phyloP scores from a whole-genome alignment of 805 yeast species.

The Gaillardinia entomophila region DNA sequence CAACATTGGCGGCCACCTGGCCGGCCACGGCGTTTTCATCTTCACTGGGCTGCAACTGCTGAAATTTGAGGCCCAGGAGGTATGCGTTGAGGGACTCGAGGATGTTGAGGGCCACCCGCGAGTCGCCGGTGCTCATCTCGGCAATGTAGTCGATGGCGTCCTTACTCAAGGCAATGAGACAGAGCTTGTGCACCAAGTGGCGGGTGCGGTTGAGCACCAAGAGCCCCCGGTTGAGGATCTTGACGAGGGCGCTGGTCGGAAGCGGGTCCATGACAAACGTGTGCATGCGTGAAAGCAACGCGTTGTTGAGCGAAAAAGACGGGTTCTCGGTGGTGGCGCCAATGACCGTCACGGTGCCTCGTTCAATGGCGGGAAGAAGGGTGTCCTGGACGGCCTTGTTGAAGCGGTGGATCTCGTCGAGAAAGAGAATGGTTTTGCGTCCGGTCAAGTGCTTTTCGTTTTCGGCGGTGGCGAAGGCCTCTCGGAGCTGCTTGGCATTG shows the following conservation, averaged over 20 bases:
- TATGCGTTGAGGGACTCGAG: constrained; percentile 68
- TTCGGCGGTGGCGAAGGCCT: constrained; percentile 30
- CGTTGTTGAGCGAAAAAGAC: constrained; percentile 36
- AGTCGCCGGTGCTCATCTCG: constrained; percentile 80
- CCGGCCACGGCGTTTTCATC: constrained; percentile 6
- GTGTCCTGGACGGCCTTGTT: constrained; percentile 39
- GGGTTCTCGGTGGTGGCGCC: constrained; percentile 65
- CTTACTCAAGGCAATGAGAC: constrained; percentile 46
- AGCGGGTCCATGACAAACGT: constrained; percentile 40
- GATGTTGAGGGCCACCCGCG: constrained; percentile 74
- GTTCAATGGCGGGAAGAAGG: constrained; percentile 36
- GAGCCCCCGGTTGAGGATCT: constrained; percentile 30
- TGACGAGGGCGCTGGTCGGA: constrained; percentile 23
- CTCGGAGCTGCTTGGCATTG: constrained; percentile 29
- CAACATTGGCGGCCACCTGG: constrained; percentile 12
- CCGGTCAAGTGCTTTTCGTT: constrained; percentile 30
- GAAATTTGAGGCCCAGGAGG: constrained; percentile 27
- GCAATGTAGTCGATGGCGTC: constrained; percentile 65
- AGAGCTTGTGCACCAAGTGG: constrained; percentile 43
- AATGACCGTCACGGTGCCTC: constrained; percentile 32
- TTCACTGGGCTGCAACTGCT: constrained; percentile 11
- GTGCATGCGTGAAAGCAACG: constrained; percentile 39
- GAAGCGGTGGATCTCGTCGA: constrained; percentile 41
- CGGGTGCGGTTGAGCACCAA: constrained; percentile 53
- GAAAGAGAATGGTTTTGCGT: constrained; percentile 34